Evolutionary conservation across 208 protist genomes (phyloP), one percentile per base, ranked within the genome.

Genomic region (Wallacemonas sp.): DNA sequence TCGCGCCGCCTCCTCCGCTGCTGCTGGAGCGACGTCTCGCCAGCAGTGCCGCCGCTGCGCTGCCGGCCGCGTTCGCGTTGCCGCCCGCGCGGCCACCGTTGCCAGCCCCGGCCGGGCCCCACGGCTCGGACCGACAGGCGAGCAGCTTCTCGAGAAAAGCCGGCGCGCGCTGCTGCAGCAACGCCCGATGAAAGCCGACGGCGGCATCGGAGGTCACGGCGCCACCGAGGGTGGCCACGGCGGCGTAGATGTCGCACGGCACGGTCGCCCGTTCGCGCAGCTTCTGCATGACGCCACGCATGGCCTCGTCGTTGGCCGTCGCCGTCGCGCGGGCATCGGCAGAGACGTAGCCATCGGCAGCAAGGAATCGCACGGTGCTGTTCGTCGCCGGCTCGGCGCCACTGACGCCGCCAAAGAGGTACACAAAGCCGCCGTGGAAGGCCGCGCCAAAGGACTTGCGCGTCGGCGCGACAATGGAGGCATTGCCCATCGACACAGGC

Each of bases 361-460:
- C 84, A 45, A 94, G 79, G 76, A 91, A 91, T 28, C 85, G 85
- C 1, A 92, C 71, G 76, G 88, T 82, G 45, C 77, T 73, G 66
- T 92, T 94, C 11, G 80, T 89, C 49, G 81, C 81, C 28, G 83
- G 76, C 65, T 89, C 88, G 10, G 75, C 69, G 0, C 83, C 83
- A 65, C 77, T 76, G 33, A 88, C 71, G 42, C 88, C 88, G 16
- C 88, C 88, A 63, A 94, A 94, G 16, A 91, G 70, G 67, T 92
- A 91, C n/a, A 92, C 79, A 69, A 94, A 94, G 25, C 88, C 88
- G 16, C 86, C 88, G 45, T 61, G 72, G 33, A 94, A 86, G 23
- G 88, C 88, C 1, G 85, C 88, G 2, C 63, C 83, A 74, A 94
- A 94, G 41, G 74, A 73, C 55, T 85, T 86, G 67, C 77, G 82